Percentiles rank a stretch among this genome's conserved stretches.
Conservation (phyloP, 2,329 filamentous ascomycete species). For the Sclerotinia glacialis region DNA sequence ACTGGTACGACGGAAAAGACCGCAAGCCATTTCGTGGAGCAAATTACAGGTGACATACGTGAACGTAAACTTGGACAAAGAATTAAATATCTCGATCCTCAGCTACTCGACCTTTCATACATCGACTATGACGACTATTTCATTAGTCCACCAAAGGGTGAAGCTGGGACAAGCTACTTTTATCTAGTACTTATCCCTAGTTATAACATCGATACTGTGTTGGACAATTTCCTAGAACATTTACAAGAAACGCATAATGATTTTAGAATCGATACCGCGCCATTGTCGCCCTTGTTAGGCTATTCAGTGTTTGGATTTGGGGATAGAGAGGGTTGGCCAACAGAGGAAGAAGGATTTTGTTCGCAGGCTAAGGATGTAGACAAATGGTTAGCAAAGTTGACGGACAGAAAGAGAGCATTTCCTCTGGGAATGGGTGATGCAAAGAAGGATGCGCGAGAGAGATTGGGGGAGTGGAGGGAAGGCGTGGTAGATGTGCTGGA, state of each 20-base stretch:
- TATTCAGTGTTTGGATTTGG: constrained; percentile 95
- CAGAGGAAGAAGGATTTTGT: constrained; percentile 86
- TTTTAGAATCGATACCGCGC: constrained; percentile 89
- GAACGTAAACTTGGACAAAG: constrained; percentile 26
- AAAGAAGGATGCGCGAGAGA: constrained; percentile 65
- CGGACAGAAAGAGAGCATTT: constrained; percentile 79
- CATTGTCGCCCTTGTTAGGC: constrained; percentile 71
- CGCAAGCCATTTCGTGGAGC: constrained; percentile 60
- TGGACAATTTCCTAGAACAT: constrained; percentile 83
- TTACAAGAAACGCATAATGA: constrained; percentile 92
- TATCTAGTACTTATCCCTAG: constrained; percentile 85
- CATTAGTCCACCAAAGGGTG: constrained; percentile 67
- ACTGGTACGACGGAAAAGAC: constrained; percentile 78
- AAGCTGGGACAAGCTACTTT: constrained; percentile 57
- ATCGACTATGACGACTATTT: constrained; percentile 94
- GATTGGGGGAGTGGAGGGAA: constrained; percentile 72
- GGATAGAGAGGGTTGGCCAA: constrained; percentile 88
- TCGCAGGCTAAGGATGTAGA: constrained; percentile 88
- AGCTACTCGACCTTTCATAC: constrained; percentile 75
- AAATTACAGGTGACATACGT: constrained; percentile 44
- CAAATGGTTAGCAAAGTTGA: constrained; percentile 96
- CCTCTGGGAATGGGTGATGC: constrained; percentile 86
- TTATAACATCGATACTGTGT: constrained; percentile 92
- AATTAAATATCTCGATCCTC: constrained; percentile 52
- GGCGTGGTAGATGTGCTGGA: constrained; percentile 71